phyloP scores from a whole-genome alignment of 768 basidiomycete species.

The Boletus vermiculosoides region DNA sequence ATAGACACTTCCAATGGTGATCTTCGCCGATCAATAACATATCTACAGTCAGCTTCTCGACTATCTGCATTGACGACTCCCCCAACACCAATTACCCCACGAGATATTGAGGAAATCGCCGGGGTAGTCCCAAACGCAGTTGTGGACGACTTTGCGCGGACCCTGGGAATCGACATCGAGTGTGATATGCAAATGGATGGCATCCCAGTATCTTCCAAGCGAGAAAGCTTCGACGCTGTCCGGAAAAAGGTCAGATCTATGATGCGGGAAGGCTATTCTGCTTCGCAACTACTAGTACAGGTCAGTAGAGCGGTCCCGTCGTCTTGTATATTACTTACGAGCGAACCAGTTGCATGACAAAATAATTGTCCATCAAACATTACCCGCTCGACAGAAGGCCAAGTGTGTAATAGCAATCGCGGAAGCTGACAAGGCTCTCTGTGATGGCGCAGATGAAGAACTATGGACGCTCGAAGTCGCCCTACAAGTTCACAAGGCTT shows the following conservation, averaged over 20 bases:
- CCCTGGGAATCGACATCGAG: constrained; percentile 68
- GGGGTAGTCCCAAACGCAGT: constrained; percentile 84
- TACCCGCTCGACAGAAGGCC: constrained; percentile 80
- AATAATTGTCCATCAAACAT: constrained; percentile 75
- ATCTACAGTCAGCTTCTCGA: constrained; percentile 92
- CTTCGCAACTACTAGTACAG: constrained; percentile 84
- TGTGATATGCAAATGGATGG: constrained; percentile 54
- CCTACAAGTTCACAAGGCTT: constrained; percentile 68
- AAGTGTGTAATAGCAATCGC: constrained; percentile 80
- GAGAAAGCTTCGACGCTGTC: constrained; percentile 57
- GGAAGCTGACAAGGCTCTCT: constrained; percentile 93
- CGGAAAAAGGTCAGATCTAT: constrained; percentile 70
- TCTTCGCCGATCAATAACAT: constrained; percentile 95
- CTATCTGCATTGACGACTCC: constrained; percentile 73
- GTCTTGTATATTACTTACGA: constrained; percentile 9
- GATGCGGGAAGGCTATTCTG: constrained; percentile 89
- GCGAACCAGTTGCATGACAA: constrained; percentile 79
- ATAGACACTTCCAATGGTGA: constrained; percentile 86
- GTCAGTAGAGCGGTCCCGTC: constrained; percentile 42
- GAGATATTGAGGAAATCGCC: constrained; percentile 93
- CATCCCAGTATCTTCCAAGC: constrained; percentile 20
- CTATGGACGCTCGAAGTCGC: constrained; percentile 90
- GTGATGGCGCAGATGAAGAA: constrained; percentile 97
- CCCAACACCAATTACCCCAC: constrained; percentile 68
- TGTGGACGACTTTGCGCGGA: constrained; percentile 63